A percentile compares a stretch with the other conserved stretches of the same genome.
These are phyloP conservation scores for Lepidium sativum DNA, from an alignment of 345 rosid species.

Conservation along the genomic window DNA sequence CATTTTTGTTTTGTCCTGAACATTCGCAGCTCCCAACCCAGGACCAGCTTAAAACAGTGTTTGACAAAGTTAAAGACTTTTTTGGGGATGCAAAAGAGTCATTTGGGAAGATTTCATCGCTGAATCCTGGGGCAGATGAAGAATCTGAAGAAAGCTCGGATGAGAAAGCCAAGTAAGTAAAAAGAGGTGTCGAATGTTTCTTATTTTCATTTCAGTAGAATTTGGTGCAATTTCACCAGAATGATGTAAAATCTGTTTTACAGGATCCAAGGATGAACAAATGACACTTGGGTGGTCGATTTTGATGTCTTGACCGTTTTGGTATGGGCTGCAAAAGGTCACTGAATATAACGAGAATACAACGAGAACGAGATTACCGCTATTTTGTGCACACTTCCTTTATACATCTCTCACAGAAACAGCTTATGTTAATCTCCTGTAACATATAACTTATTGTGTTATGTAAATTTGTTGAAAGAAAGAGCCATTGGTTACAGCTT, in stretches of 20 bases:
- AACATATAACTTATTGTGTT: conserved; percentile 17
- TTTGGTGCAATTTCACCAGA: neutral
- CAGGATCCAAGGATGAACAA: conserved; percentile 15
- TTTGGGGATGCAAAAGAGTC: conserved; percentile 92
- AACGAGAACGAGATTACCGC: conserved; percentile 4
- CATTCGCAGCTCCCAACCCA: conserved; percentile 69
- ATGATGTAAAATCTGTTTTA: neutral
- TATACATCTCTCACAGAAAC: conserved; percentile 18
- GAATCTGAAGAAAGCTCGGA: conserved; percentile 43
- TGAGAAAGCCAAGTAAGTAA: conserved; percentile 61
- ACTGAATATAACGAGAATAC: too few species aligned
- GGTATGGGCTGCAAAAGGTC: conserved; percentile 7
- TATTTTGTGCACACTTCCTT: conserved; percentile 23
- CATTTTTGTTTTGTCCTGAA: neutral
- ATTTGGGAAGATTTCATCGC: conserved; percentile 61
- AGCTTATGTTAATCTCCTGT: conserved; percentile 14
- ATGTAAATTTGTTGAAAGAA: conserved; percentile 26
- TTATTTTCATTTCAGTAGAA: neutral
- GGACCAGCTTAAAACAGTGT: conserved; percentile 81
- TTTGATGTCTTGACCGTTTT: conserved; percentile 12
- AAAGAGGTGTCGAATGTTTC: neutral
- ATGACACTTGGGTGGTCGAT: neutral
- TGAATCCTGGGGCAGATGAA: conserved; percentile 34
- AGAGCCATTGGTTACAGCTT: conserved; percentile 15
- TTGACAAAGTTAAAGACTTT: conserved; percentile 81